Evolutionary conservation across 768 basidiomycete genomes (phyloP).

Genomic region (Kwoniella sp.): DNA sequence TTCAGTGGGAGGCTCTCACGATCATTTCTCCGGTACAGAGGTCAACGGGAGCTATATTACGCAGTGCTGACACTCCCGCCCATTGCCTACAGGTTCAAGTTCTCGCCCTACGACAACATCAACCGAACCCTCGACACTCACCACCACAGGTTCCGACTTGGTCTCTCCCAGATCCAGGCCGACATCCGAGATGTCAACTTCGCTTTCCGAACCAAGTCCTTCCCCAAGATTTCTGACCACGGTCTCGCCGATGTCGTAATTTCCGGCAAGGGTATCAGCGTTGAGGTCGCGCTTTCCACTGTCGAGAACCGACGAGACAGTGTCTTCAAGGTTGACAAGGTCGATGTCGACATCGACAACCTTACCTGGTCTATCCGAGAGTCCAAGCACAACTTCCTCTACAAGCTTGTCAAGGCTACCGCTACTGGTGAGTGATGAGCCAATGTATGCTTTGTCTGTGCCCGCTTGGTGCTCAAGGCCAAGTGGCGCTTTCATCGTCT

Average conservation of each 20-base stretch:
- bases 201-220: slow-evolving; percentile 80
- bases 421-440: too few species aligned
- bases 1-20: too few species aligned
- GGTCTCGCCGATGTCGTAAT: slow-evolving; percentile 60
- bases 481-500: too few species aligned
- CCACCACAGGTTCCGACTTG: slow-evolving; percentile 73
- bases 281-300: slow-evolving; percentile 60
- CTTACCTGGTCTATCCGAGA: slow-evolving; percentile 91
- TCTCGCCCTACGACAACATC: slow-evolving; percentile 70
- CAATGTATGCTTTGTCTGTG: too few species aligned
- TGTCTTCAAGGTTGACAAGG: slow-evolving; percentile 59
- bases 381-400: slow-evolving; percentile 71
- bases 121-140: slow-evolving; percentile 59
- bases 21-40: too few species aligned
- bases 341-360: slow-evolving; percentile 78
- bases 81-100: slow-evolving; percentile 65
- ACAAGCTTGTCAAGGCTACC: slow-evolving; percentile 73
- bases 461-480: too few species aligned
- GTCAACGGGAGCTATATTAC: too few species aligned
- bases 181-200: slow-evolving; percentile 94
- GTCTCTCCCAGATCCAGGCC: slow-evolving; percentile 77
- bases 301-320: slow-evolving; percentile 54
- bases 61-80: too few species aligned
- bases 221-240: slow-evolving; percentile 63
- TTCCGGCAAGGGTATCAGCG: slow-evolving; percentile 76